Evolutionary conservation across 163 green algal genomes (phyloP).

Genomic region (Prototheca cutis): DNA sequence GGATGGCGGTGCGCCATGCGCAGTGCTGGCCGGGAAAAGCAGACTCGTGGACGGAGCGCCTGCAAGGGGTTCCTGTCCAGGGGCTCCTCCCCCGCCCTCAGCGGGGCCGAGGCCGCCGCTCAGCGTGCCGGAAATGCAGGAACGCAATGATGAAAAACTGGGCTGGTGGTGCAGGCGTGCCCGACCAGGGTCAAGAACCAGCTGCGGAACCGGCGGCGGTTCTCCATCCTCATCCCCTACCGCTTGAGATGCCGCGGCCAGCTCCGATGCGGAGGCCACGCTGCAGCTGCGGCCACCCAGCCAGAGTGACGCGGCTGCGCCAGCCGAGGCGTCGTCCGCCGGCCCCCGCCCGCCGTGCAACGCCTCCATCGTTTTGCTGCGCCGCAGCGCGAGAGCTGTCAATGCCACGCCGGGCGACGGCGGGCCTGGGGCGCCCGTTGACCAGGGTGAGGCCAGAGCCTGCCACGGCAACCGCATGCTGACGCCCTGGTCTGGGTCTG

Average conservation of each 20-base stretch:
- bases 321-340: neutral
- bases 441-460: too few relatives aligned
- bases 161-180: slow-evolving; percentile 12
- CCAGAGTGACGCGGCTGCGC: neutral
- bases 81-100: too few relatives aligned
- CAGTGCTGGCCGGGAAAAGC: too few relatives aligned
- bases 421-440: too few relatives aligned
- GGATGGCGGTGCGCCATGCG: too few relatives aligned
- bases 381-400: neutral
- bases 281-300: neutral
- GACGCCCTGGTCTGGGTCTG: too few relatives aligned
- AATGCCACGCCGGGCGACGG: neutral
- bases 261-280: neutral
- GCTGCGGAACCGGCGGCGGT: too few relatives aligned
- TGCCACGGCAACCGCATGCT: too few relatives aligned
- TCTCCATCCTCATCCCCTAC: too few relatives aligned
- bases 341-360: neutral
- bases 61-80: too few relatives aligned
- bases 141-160: slow-evolving; percentile 8
- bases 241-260: neutral
- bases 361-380: neutral
- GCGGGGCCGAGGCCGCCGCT: too few relatives aligned
- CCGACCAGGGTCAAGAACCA: neutral
- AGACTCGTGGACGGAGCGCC: too few relatives aligned
- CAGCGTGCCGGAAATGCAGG: slow-evolving; percentile 12